Conservation (phyloP, 2,329 filamentous ascomycete species). For the Cryphonectria nitschkei region DNA sequence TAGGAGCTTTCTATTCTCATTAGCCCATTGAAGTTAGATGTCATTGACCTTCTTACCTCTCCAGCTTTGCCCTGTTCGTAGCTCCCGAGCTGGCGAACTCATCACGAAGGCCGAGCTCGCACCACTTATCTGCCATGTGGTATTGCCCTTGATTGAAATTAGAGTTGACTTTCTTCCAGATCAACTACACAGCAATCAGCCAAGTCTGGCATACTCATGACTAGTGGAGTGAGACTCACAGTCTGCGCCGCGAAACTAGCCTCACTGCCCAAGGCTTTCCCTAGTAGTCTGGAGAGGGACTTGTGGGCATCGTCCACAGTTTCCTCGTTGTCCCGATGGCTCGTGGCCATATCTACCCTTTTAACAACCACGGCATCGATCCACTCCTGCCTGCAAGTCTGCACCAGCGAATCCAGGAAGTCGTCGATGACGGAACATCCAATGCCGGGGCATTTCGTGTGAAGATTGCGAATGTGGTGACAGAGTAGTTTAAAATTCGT, state of each 20-base stretch:
- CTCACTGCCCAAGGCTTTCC: constrained; percentile 56
- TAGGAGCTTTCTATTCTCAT: constrained; percentile 67
- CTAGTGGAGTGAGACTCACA: constrained; percentile 44
- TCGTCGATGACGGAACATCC: constrained; percentile 61
- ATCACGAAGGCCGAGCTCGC: constrained; percentile 66
- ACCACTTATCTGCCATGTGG: constrained; percentile 69
- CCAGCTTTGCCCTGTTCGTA: constrained; percentile 68
- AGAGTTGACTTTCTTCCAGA: constrained; percentile 80
- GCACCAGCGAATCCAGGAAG: constrained; percentile 59
- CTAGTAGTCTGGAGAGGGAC: constrained; percentile 47
- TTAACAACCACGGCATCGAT: constrained; percentile 71
- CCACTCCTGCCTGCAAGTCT: constrained; percentile 55
- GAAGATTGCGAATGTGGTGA: constrained; percentile 68
- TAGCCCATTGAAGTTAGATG: constrained; percentile 24
- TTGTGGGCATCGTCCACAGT: constrained; percentile 34
- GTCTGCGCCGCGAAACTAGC: constrained; percentile 71
- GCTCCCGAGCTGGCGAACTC: constrained; percentile 69
- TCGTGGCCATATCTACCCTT: constrained; percentile 67
- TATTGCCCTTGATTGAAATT: constrained; percentile 57
- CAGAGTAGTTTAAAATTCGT: constrained; percentile 68
- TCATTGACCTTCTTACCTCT: constrained; percentile 52
- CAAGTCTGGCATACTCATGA: not conserved
- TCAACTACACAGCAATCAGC: constrained; percentile 54
- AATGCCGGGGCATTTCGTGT: constrained; percentile 53
- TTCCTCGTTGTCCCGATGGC: constrained; percentile 43